A percentile compares a stretch with the other conserved stretches of the same genome.
Evolutionary conservation across 352 stramenopile species (phyloP).

Genomic region (Pythium chondricola): DNA sequence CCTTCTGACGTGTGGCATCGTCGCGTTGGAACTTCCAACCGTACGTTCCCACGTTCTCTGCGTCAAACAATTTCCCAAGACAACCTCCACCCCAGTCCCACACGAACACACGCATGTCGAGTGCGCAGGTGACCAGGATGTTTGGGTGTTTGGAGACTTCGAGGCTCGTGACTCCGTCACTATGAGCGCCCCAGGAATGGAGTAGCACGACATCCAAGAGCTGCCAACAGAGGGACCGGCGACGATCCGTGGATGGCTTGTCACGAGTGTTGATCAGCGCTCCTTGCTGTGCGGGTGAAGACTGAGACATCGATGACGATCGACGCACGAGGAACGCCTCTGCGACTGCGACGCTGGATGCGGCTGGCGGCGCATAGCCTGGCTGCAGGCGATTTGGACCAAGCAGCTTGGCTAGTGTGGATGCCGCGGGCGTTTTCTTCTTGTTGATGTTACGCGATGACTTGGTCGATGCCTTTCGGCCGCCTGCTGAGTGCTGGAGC

Average conservation of each 20-base stretch:
- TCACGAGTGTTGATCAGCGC: constrained; percentile 7
- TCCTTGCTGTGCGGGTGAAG: constrained; percentile 1
- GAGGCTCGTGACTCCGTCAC: constrained; percentile 42
- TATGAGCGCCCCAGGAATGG: constrained; percentile 41
- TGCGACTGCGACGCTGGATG: constrained; percentile 31
- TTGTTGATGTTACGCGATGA: constrained; percentile 6
- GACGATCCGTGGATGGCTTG: background rate
- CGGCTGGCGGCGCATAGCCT: constrained; percentile 19
- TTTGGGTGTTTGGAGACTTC: constrained; percentile 55
- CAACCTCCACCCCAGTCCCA: constrained; percentile 62
- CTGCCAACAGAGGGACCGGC: constrained; percentile 13
- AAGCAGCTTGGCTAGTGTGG: constrained; percentile 14
- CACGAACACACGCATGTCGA: constrained; percentile 65
- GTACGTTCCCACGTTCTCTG: constrained; percentile 37
- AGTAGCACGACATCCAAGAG: constrained; percentile 31
- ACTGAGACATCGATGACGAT: background rate
- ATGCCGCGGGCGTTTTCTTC: constrained; percentile 2
- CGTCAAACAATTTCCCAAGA: constrained; percentile 58
- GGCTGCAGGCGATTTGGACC: constrained; percentile 9
- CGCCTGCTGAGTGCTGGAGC: no score
- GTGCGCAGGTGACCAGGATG: constrained; percentile 48
- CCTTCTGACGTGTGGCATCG: constrained; percentile 36
- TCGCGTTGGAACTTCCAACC: constrained; percentile 54
- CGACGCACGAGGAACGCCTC: constrained; percentile 30
- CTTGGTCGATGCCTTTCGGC: background rate